Percentiles rank a stretch among this genome's conserved stretches.
phyloP scores from a whole-genome alignment of 2,329 filamentous ascomycete species.

The Nothopassalora personata region DNA sequence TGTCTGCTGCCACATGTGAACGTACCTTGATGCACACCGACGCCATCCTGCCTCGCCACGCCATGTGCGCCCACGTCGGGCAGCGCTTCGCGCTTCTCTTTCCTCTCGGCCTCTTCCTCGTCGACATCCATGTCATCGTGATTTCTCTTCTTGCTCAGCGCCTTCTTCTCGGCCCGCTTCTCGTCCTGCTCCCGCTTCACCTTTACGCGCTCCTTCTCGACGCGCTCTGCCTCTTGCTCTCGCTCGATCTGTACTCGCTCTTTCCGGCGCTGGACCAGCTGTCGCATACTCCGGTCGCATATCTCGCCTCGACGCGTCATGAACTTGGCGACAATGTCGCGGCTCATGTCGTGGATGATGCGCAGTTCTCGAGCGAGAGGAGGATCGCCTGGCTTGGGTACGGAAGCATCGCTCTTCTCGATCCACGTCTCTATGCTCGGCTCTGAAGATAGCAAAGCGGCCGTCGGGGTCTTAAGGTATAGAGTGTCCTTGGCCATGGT shows the following conservation, averaged over 20 bases:
- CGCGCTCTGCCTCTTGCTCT: constrained; percentile 46
- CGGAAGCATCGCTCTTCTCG: constrained; percentile 54
- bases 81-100: constrained; percentile 67
- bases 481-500: constrained; percentile 51
- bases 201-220: constrained; percentile 42
- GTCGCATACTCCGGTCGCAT: constrained; percentile 68
- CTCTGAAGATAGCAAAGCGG: constrained; percentile 48
- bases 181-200: constrained; percentile 29
- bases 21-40: constrained; percentile 55
- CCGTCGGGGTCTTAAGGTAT: constrained; percentile 57
- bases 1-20: constrained; percentile 3
- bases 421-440: constrained; percentile 65
- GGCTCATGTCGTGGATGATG: constrained; percentile 60
- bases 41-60: constrained; percentile 59
- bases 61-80: constrained; percentile 57
- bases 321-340: constrained; percentile 46
- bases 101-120: constrained; percentile 59
- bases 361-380: constrained; percentile 60
- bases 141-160: constrained; percentile 24
- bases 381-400: constrained; percentile 35
- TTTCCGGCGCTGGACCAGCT: constrained; percentile 62
- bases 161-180: constrained; percentile 27
- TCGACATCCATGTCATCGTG: constrained; percentile 36
- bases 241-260: constrained; percentile 52
- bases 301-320: constrained; percentile 53